Evolutionary conservation across 768 basidiomycete genomes (phyloP).

Genomic region (Clavaria fumosa): DNA sequence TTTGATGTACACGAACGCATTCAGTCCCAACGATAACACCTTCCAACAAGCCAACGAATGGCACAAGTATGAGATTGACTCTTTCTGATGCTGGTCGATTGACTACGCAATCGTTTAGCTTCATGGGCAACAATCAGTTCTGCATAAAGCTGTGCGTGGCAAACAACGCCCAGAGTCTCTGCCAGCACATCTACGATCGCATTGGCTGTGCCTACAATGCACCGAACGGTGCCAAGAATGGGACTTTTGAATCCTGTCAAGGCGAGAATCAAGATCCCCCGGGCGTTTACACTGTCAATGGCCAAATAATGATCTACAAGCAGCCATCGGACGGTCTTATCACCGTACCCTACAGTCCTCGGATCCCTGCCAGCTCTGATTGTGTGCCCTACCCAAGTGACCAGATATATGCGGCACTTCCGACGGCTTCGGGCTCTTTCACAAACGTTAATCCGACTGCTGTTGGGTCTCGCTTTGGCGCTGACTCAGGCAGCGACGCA

Average conservation of each 20-base stretch:
- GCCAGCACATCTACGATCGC: conserved; percentile 49
- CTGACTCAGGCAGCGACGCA: background rate
- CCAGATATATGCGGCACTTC: conserved; percentile 5
- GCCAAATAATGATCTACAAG: conserved; percentile 9
- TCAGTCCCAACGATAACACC: conserved; percentile 25
- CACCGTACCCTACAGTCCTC: conserved; percentile 9
- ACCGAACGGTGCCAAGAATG: conserved; percentile 35
- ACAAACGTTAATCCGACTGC: background rate
- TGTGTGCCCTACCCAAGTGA: conserved; percentile 8
- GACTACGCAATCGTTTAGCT: conserved; percentile 24
- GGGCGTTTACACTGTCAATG: conserved; percentile 15
- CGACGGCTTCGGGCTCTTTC: conserved; percentile 1
- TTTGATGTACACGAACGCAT: conserved; percentile 46
- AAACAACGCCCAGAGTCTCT: conserved; percentile 27
- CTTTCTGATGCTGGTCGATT: background rate
- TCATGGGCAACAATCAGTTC: conserved; percentile 50
- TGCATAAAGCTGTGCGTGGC: conserved; percentile 64
- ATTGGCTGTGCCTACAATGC: conserved; percentile 48
- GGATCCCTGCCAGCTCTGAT: conserved; percentile 9
- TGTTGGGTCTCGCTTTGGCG: background rate
- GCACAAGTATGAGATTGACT: conserved; percentile 33
- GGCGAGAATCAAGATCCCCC: conserved; percentile 34
- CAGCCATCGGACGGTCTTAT: conserved; percentile 9
- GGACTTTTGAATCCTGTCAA: conserved; percentile 36
- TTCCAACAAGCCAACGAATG: conserved; percentile 49